Percentiles rank a stretch among this genome's conserved stretches.
Evolutionary conservation across 306 rosid species (phyloP).

Genomic region (Sicyos edulis): DNA sequence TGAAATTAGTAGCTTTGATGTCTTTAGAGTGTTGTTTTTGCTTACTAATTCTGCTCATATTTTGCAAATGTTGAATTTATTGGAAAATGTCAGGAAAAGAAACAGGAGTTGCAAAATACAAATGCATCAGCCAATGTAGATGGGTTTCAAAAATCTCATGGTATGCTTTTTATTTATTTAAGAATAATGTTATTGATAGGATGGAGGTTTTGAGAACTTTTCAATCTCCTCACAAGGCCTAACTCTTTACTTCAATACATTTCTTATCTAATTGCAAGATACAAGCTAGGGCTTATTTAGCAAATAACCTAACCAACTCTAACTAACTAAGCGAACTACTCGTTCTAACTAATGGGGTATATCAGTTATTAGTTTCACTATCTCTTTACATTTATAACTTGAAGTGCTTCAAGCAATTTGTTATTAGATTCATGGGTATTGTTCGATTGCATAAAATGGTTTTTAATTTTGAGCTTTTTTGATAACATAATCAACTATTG

Average conservation of each 20-base stretch:
- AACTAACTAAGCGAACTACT: no score
- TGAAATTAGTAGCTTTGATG: not conserved
- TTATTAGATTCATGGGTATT: not conserved
- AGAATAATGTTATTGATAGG: not conserved
- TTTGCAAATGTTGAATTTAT: not conserved
- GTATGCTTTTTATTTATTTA: conserved; percentile 19
- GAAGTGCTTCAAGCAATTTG: not conserved
- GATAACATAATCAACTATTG: not conserved
- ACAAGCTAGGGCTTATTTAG: no score
- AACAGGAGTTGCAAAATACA: conserved; percentile 48
- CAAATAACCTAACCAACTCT: no score
- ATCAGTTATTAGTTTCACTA: not conserved
- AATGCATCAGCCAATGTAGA: conserved; percentile 37
- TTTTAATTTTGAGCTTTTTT: not conserved
- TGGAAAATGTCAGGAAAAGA: conserved; percentile 17
- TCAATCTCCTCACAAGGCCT: no score
- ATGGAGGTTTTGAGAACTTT: no score
- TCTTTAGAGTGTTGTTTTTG: not conserved
- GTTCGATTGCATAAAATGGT: not conserved
- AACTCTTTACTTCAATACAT: no score
- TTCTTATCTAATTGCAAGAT: no score
- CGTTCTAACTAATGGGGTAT: no score
- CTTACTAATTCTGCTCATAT: not conserved
- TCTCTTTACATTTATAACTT: not conserved
- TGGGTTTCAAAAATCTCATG: conserved; percentile 48